Evolutionary conservation across 2,329 filamentous ascomycete species (phyloP).

Genomic region (Coniochaeta sp.): DNA sequence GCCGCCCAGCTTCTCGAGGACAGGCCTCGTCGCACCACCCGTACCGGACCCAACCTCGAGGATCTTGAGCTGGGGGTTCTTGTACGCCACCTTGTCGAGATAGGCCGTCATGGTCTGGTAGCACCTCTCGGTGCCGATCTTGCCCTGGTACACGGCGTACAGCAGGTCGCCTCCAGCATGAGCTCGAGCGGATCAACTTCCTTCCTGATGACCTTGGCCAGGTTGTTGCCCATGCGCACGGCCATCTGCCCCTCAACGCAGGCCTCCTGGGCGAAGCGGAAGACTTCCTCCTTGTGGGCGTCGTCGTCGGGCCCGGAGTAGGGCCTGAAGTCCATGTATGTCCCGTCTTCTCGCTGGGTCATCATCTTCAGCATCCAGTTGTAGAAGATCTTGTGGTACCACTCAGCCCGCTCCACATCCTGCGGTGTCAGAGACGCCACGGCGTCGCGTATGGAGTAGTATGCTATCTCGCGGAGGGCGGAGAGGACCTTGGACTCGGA

Average conservation of each 20-base stretch:
- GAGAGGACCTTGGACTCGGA: background rate
- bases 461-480: background rate
- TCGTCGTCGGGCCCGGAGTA: slow-evolving; percentile 5
- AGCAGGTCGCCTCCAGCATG: slow-evolving; percentile 26
- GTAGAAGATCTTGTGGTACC: slow-evolving; percentile 16
- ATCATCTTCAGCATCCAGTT: slow-evolving; percentile 16
- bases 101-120: slow-evolving; percentile 17
- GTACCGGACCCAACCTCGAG: slow-evolving; percentile 36
- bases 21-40: slow-evolving; percentile 27
- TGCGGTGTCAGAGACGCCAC: slow-evolving; percentile 7
- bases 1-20: slow-evolving; percentile 20
- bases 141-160: slow-evolving; percentile 22
- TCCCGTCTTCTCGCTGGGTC: slow-evolving; percentile 11
- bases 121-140: slow-evolving; percentile 14
- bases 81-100: slow-evolving; percentile 11
- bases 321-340: slow-evolving; percentile 10
- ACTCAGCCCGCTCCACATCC: slow-evolving; percentile 11
- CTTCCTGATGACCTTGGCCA: slow-evolving; percentile 23
- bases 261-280: slow-evolving; percentile 9
- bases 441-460: slow-evolving; percentile 12
- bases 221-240: slow-evolving; percentile 18
- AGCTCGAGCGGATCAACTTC: slow-evolving; percentile 24
- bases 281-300: slow-evolving; percentile 6
- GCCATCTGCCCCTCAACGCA: slow-evolving; percentile 23
- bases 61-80: slow-evolving; percentile 17